phyloP scores from a whole-genome alignment of 2,329 filamentous ascomycete genomes.

The Sclerotinia spermophila region DNA sequence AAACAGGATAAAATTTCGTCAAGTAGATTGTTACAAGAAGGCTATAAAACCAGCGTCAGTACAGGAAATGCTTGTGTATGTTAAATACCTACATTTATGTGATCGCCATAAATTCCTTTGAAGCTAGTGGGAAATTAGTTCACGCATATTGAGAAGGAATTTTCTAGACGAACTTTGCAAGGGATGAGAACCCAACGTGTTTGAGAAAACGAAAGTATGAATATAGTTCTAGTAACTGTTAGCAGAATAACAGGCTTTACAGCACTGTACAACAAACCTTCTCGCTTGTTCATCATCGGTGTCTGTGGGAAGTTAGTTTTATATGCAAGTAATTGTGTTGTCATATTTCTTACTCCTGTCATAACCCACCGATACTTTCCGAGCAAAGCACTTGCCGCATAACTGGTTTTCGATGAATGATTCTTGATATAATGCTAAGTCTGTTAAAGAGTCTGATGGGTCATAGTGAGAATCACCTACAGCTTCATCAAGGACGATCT shows the following conservation, averaged over 20 bases:
- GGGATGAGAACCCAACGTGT: not conserved
- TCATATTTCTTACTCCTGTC: constrained; percentile 1
- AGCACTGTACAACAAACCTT: not conserved
- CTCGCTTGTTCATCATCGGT: constrained; percentile 9
- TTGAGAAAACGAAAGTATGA: constrained; percentile 9
- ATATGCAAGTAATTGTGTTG: not conserved
- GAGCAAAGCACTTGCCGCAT: not conserved
- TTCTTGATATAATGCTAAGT: constrained; percentile 9
- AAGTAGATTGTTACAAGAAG: not conserved
- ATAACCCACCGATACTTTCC: not conserved
- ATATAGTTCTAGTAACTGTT: not conserved
- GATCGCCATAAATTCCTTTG: not conserved
- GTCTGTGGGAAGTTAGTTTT: constrained; percentile 4
- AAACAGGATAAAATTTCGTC: not conserved
- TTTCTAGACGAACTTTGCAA: not conserved
- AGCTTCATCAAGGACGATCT: constrained; percentile 12
- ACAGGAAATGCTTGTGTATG: not conserved
- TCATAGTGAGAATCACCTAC: not conserved
- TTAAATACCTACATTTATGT: not conserved
- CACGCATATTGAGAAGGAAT: not conserved
- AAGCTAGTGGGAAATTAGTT: not conserved
- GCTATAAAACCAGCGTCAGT: not conserved
- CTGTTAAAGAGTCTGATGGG: not conserved
- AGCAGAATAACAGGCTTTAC: not conserved
- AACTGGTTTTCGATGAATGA: not conserved